A percentile compares a stretch with the other conserved stretches of the same genome.
phyloP scores from a whole-genome alignment of 2,329 filamentous ascomycete genomes.

The Cytospora chrysosperma region DNA sequence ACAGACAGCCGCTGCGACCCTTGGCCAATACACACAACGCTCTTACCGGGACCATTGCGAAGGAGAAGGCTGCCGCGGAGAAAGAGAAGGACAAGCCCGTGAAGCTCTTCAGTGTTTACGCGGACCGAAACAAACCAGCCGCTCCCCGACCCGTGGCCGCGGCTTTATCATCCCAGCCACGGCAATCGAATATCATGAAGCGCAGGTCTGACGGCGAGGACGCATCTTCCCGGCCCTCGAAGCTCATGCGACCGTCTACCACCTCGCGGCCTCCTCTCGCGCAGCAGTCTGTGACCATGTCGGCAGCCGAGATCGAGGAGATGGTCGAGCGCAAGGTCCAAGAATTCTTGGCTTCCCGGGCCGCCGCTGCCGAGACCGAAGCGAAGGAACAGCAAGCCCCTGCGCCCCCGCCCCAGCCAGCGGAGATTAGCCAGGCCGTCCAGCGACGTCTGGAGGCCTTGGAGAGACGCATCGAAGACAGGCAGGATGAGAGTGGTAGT shows the following conservation, averaged over 20 bases:
- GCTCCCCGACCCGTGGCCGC: slow-evolving; percentile 37
- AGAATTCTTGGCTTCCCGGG: slow-evolving; percentile 80
- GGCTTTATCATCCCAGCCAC: slow-evolving; percentile 7
- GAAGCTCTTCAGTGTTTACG: slow-evolving; percentile 85
- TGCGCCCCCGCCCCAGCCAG: slow-evolving; percentile 8
- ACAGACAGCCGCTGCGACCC: slow-evolving; percentile 76
- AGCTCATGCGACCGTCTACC: slow-evolving; percentile 41
- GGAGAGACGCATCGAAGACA: slow-evolving; percentile 79
- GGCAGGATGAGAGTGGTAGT: slow-evolving; percentile 44
- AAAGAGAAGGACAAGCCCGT: slow-evolving; percentile 66
- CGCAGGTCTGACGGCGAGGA: slow-evolving; percentile 41
- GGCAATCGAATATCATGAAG: slow-evolving; percentile 26
- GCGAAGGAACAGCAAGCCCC: slow-evolving; percentile 36
- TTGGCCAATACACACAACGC: slow-evolving; percentile 74
- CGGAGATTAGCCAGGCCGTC: slow-evolving; percentile 70
- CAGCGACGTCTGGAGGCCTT: slow-evolving; percentile 79
- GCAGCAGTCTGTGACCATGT: slow-evolving; percentile 49
- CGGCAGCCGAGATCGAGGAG: slow-evolving; percentile 77
- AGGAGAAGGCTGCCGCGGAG: slow-evolving; percentile 43
- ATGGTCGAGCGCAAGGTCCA: slow-evolving; percentile 90
- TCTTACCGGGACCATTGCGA: slow-evolving; percentile 56
- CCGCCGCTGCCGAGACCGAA: slow-evolving; percentile 48
- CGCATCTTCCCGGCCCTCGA: slow-evolving; percentile 45
- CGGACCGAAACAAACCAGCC: slow-evolving; percentile 62
- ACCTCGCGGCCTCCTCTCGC: slow-evolving; percentile 29